Conservation (phyloP, 192 early-diverging fungal species). For the Glomus cerebriforme region DNA sequence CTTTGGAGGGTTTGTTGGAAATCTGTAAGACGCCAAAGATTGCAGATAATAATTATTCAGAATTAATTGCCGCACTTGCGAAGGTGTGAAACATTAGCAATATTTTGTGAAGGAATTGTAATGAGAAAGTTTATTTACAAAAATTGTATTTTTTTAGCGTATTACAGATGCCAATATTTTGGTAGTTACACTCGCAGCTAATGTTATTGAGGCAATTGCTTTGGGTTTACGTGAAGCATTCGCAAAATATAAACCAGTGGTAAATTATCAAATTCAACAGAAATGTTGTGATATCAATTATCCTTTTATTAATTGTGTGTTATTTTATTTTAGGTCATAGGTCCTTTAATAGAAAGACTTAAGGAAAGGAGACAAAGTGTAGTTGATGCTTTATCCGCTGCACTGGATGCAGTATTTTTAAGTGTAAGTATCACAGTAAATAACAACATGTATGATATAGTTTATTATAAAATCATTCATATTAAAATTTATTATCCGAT, state of each 20-base stretch:
- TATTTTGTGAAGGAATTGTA: not conserved
- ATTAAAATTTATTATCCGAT: not conserved
- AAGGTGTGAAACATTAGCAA: slow-evolving; percentile 71
- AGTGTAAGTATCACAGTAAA: slow-evolving; percentile 48
- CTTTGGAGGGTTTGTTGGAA: slow-evolving; percentile 72
- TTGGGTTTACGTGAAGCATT: slow-evolving; percentile 78
- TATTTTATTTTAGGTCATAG: slow-evolving; percentile 48
- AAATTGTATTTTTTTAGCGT: slow-evolving; percentile 43
- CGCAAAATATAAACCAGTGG: slow-evolving; percentile 73
- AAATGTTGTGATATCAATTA: not conserved
- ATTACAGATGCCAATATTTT: slow-evolving; percentile 89
- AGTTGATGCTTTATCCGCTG: slow-evolving; percentile 76
- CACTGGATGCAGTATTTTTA: slow-evolving; percentile 83
- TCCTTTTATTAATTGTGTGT: not conserved
- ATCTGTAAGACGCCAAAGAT: slow-evolving; percentile 75
- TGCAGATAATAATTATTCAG: slow-evolving; percentile 74
- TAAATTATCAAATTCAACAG: slow-evolving; percentile 34
- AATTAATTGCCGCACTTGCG: slow-evolving; percentile 78
- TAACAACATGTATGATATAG: not conserved
- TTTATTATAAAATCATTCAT: not conserved
- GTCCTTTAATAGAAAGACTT: slow-evolving; percentile 83
- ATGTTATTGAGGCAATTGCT: slow-evolving; percentile 82
- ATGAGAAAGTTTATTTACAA: not conserved
- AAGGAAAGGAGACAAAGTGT: slow-evolving; percentile 95
- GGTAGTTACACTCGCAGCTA: slow-evolving; percentile 76